Base-by-base conservation (phyloP, 331 rosid genomes). In the Pyracantha coccinea region DNA sequence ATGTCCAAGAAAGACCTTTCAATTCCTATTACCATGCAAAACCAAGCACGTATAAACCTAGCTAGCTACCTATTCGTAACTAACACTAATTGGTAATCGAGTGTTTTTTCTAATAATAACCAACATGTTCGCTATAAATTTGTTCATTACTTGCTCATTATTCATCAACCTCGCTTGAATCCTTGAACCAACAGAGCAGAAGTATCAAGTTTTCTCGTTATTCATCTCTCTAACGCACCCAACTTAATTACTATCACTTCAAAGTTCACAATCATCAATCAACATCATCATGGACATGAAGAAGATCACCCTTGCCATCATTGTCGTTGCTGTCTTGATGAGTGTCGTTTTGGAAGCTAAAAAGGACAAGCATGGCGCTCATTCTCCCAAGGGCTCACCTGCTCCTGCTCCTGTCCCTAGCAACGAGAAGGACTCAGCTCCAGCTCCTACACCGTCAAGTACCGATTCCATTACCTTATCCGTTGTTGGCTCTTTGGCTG, bases 311-410 rank as follows among this genome's bases (percentile, higher is more conserved):
- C 65, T 76, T 4, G 85, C 78, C 6, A 66, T 87, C 75, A 32
- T 85, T 19, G 83, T 71, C 2, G 84, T 69, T 10, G 92, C 83
- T 6, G 86, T 87, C 79, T 82, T 90, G 83, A 2, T 85, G 82
- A 82, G 83, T 70, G 72, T 71, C 4, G 87, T n/a, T 1, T 33
- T 35, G 44, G 44, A 8, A 8, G 44, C 44, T 35, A 33, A 35
- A 35, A 9, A 9, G 44, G 44, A 35, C 13, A 35, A 35, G 44
- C 44, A 35, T 8, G 44, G 44, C 44, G 44, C 44, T 35, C 44
- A 35, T 35, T 9, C 67, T 7, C 65, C n/a, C 1, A 59, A 59
- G 65, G 65, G 38, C 8, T 19, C 64, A 23, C 5, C 67, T 2
- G 4, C 38, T 16, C 35, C 3, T 33, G 10, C 38, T 33, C 44